Base-by-base conservation (phyloP, 2,329 filamentous ascomycete species). In the Juglanconis sp. region DNA sequence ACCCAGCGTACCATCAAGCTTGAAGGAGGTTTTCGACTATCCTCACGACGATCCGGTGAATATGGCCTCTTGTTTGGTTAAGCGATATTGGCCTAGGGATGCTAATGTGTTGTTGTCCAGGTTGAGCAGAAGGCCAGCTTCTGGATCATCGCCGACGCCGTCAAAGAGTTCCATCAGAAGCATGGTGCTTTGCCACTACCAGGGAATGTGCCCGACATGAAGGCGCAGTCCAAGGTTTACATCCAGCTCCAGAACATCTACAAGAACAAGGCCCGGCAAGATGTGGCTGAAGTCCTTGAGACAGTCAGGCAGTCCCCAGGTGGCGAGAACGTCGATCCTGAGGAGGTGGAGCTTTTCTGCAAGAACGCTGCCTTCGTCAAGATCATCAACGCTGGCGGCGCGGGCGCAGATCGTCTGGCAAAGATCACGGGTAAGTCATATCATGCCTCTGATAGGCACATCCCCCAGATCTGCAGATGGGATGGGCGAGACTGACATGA, bases 281-380 rank as follows among this genome's bases (percentile, higher is more conserved):
- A 99, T 69, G 79, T 88, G 13, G 83, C 85, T 35, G 89, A 96
- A 73, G 89, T 98, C 2, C 76, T 92, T 3, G 76, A 80, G 11
- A 85, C 76, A 11, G 87, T 92, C 47, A 86, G 85, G 51, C 73
- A 78, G 38, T 71, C 75, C 55, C 71, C 79, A 36, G 74, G 71
- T 73, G 85, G 73, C 69, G 79, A 76, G 66, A 70, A 71, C 64
- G 81, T 96, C 59, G 81, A 89, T 51, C 79, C 85, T 49, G 84
- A 84, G 56, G 91, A 96, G 68, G 87, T 98, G 50, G 93, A 96
- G 69, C 80, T 89, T 40, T 98, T 97, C 74, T 98, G 94, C 83
- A 97, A 96, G 76, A 96, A 96, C 67, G 94, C 93, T 53, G 90
- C 90, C 51, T 95, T 96, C 71, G 89, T 96, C 71, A 96, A 95